These are phyloP conservation scores for Karstenula rhodostoma DNA, from an alignment of 2,329 filamentous ascomycete species.

Conservation along the genomic window DNA sequence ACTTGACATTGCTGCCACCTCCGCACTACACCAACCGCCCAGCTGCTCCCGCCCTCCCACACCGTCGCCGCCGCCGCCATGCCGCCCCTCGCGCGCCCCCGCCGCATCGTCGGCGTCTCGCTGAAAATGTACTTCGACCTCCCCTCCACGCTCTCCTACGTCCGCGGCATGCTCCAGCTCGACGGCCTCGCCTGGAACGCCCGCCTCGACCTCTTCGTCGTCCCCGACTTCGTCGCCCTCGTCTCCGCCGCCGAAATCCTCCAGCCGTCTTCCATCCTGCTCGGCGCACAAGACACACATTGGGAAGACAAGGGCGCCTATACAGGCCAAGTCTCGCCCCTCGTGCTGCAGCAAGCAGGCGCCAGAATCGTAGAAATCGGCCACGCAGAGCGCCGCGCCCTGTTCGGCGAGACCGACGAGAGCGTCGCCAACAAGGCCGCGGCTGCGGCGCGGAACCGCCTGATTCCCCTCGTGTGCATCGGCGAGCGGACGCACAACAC, in stretches of 20 bases:
- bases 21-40: too few relatives aligned
- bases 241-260: constrained; percentile 61
- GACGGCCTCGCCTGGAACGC: constrained; percentile 62
- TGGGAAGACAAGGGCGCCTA: constrained; percentile 75
- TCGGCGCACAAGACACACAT: constrained; percentile 80
- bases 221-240: constrained; percentile 79
- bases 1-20: background rate
- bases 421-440: constrained; percentile 73
- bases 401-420: constrained; percentile 79
- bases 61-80: constrained; percentile 23
- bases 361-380: constrained; percentile 79
- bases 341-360: constrained; percentile 71
- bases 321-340: constrained; percentile 79
- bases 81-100: constrained; percentile 51
- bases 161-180: constrained; percentile 53
- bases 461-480: constrained; percentile 82
- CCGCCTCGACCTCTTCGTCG: constrained; percentile 75
- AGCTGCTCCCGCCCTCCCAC: background rate
- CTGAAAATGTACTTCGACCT: constrained; percentile 84
- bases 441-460: constrained; percentile 71
- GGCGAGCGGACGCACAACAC: constrained; percentile 69
- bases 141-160: constrained; percentile 63
- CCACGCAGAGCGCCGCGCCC: constrained; percentile 77
- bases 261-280: constrained; percentile 61
- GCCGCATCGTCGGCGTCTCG: constrained; percentile 75